Conservation (phyloP, 768 basidiomycete species). For the Leccinum arenicola region DNA sequence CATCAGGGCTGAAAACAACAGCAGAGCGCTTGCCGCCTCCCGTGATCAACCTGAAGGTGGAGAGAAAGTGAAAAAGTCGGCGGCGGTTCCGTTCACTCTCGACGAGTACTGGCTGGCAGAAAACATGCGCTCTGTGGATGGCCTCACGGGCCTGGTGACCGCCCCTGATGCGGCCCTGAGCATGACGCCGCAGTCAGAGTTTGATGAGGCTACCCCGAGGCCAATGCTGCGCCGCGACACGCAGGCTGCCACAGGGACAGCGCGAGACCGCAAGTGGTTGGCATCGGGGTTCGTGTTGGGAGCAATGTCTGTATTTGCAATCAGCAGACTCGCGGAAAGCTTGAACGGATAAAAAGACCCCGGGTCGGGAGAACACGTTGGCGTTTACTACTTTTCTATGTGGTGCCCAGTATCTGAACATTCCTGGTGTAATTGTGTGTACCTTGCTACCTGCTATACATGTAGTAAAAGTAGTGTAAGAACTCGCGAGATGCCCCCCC, state of each 20-base stretch:
- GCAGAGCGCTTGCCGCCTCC: constrained; percentile 27
- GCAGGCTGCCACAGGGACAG: background rate
- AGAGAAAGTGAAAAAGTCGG: background rate
- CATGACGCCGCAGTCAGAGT: constrained; percentile 11
- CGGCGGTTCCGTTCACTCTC: constrained; percentile 37
- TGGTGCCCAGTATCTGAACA: no score
- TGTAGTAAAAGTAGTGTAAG: no score
- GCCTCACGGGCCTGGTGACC: constrained; percentile 47
- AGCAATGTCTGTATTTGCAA: background rate
- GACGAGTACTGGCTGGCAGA: constrained; percentile 49
- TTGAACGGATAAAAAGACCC: background rate
- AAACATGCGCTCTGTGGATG: constrained; percentile 57
- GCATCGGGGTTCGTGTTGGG: constrained; percentile 23
- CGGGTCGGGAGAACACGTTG: no score
- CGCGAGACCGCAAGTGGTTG: constrained; percentile 11
- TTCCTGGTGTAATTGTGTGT: no score
- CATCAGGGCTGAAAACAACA: constrained; percentile 40
- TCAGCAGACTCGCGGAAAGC: background rate
- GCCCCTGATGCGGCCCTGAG: constrained; percentile 21
- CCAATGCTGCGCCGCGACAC: constrained; percentile 12
- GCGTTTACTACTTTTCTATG: no score
- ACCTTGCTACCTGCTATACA: no score
- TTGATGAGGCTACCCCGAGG: constrained; percentile 14
- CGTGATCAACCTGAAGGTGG: background rate
- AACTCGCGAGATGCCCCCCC: no score